Percentiles rank a stretch among this genome's conserved stretches.
phyloP scores from a whole-genome alignment of 768 basidiomycete genomes.

The Phaeotremella fagi region DNA sequence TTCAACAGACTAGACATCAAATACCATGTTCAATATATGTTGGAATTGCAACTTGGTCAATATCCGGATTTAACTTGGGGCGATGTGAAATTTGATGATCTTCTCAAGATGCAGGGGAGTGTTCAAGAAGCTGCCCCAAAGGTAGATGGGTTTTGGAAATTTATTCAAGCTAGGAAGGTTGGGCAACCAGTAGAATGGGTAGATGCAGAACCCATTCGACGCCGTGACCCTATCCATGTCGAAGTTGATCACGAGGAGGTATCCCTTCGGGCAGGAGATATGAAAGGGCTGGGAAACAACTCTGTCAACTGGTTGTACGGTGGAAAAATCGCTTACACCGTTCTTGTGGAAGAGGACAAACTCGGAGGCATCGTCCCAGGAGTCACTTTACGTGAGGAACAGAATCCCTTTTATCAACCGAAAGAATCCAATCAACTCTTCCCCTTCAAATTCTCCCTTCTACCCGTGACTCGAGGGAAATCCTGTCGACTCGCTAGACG shows the following conservation, averaged over 20 bases:
- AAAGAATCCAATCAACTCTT: neutral
- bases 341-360: conserved; percentile 8
- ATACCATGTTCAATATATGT: conserved; percentile 33
- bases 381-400: no score
- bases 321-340: conserved; percentile 18
- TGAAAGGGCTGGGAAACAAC: conserved; percentile 11
- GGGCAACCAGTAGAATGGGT: neutral
- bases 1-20: conserved; percentile 12
- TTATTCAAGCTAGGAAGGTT: neutral
- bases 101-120: conserved; percentile 7
- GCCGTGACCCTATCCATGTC: neutral
- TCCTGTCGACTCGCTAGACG: conserved; percentile 30
- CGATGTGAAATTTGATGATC: conserved; percentile 13
- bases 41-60: conserved; percentile 10
- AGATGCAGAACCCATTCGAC: neutral
- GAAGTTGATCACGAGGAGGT: conserved; percentile 27
- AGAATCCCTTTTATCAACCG: neutral
- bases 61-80: conserved; percentile 7
- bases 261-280: conserved; percentile 14
- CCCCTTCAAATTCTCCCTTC: conserved; percentile 8
- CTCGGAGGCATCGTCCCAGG: no score
- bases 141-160: neutral
- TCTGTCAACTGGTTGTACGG: conserved; percentile 26
- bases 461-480: conserved; percentile 26
- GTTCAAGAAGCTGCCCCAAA: neutral